phyloP scores from a whole-genome alignment of 192 early-diverging fungal species.

The Mycoemilia scoparia region DNA sequence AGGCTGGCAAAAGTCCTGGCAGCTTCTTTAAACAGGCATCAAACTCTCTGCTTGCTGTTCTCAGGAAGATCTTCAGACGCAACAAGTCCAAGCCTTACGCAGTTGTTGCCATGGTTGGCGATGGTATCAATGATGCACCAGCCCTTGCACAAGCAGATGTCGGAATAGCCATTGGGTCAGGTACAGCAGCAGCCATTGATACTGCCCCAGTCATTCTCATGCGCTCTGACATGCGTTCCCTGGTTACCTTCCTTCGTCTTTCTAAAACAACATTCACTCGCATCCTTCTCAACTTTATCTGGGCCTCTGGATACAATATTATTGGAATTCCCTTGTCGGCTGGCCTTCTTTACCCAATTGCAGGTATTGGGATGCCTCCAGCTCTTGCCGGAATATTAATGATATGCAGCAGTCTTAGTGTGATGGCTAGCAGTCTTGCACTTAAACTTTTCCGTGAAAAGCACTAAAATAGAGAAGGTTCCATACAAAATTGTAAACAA shows the following conservation, averaged over 20 bases:
- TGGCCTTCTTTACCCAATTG: conserved; percentile 53
- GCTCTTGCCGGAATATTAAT: conserved; percentile 80
- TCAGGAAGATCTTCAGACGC: background rate
- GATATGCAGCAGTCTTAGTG: conserved; percentile 69
- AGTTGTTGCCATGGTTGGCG: conserved; percentile 79
- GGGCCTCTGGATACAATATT: conserved; percentile 77
- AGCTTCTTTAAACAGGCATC: no score
- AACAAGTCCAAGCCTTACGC: conserved; percentile 12
- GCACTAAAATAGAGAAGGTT: no score
- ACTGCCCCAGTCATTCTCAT: conserved; percentile 70
- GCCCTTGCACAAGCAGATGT: conserved; percentile 80
- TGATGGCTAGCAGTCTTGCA: conserved; percentile 60
- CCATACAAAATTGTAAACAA: no score
- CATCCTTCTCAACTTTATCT: conserved; percentile 72
- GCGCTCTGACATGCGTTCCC: conserved; percentile 52
- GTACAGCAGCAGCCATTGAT: conserved; percentile 82
- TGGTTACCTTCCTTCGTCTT: conserved; percentile 61
- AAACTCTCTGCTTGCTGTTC: background rate
- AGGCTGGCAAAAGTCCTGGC: no score
- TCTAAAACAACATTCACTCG: conserved; percentile 55
- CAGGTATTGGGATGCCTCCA: conserved; percentile 41
- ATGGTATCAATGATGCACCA: conserved; percentile 90
- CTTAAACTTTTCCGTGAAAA: conserved; percentile 39
- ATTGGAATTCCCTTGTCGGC: conserved; percentile 82
- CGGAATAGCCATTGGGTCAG: conserved; percentile 76